These are phyloP conservation scores for Daldinia childiae DNA, from an alignment of 495 filamentous ascomycete species.

Conservation along the genomic window DNA sequence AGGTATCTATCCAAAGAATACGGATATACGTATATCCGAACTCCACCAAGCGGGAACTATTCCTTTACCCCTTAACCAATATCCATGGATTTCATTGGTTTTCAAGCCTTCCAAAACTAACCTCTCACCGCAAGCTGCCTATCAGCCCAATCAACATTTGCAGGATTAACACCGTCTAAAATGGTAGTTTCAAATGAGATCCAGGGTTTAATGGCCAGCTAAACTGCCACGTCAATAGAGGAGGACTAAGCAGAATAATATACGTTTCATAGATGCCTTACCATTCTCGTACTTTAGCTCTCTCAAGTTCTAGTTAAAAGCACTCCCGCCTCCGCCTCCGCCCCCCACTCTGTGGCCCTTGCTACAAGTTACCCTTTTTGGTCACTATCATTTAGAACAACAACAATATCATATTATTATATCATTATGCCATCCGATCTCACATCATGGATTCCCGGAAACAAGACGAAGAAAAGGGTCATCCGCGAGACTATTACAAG, in stretches of 20 bases:
- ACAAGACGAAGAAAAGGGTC: constrained; percentile 1
- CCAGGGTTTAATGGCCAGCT: background rate
- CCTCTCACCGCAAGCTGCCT: constrained; percentile 6
- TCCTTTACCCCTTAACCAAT: background rate
- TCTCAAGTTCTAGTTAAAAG: background rate
- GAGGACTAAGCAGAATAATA: background rate
- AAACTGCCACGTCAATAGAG: constrained; percentile 5
- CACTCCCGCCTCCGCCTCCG: background rate
- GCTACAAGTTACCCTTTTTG: background rate
- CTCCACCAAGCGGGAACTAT: background rate
- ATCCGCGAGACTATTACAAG: background rate
- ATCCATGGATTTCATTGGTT: constrained; percentile 1
- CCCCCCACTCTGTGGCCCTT: background rate
- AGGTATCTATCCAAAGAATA: background rate
- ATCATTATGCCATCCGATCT: background rate
- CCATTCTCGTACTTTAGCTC: background rate
- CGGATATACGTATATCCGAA: background rate
- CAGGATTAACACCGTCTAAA: constrained; percentile 2
- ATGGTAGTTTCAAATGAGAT: constrained; percentile 1
- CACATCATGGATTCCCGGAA: constrained; percentile 1
- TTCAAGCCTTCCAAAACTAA: background rate
- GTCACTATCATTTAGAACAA: background rate
- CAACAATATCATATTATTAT: background rate
- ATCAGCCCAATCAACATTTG: constrained; percentile 9
- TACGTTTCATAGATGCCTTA: constrained; percentile 1